Conservation (phyloP, 2,329 filamentous ascomycete genomes). For the Beauveria pseudobassiana region DNA sequence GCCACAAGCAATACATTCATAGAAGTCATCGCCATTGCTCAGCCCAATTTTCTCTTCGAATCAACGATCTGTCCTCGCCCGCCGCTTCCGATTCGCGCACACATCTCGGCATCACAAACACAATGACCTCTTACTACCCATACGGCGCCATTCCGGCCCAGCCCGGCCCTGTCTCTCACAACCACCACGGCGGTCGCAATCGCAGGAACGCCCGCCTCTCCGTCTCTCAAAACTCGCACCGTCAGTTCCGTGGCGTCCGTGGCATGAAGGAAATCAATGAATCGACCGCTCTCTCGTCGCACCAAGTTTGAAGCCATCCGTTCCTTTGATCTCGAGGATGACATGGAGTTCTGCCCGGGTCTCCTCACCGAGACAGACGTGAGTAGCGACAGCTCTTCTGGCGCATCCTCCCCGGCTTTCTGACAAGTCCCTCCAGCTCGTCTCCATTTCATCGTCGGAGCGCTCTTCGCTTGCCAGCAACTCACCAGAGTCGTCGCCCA, state of each 20-base stretch:
- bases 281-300: constrained; percentile 64
- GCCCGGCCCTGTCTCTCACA: constrained; percentile 48
- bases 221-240: constrained; percentile 73
- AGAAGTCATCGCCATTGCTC: background rate
- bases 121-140: constrained; percentile 58
- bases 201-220: constrained; percentile 76
- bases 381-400: constrained; percentile 33
- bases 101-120: constrained; percentile 22
- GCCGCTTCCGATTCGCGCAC: background rate
- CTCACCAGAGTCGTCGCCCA: constrained; percentile 84
- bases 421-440: constrained; percentile 53
- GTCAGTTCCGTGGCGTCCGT: constrained; percentile 78
- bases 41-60: background rate
- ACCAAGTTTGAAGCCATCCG: constrained; percentile 83
- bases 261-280: constrained; percentile 83
- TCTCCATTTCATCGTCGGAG: constrained; percentile 92
- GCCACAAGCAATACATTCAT: background rate
- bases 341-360: constrained; percentile 90
- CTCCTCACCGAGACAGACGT: constrained; percentile 92
- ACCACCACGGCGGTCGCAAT: constrained; percentile 76
- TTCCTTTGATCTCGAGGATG: constrained; percentile 93
- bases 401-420: constrained; percentile 16
- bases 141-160: constrained; percentile 53
- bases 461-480: constrained; percentile 91
- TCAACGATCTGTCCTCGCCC: background rate